phyloP scores from a whole-genome alignment of 1,139 yeast genomes.

The Kodamaea sp. region DNA sequence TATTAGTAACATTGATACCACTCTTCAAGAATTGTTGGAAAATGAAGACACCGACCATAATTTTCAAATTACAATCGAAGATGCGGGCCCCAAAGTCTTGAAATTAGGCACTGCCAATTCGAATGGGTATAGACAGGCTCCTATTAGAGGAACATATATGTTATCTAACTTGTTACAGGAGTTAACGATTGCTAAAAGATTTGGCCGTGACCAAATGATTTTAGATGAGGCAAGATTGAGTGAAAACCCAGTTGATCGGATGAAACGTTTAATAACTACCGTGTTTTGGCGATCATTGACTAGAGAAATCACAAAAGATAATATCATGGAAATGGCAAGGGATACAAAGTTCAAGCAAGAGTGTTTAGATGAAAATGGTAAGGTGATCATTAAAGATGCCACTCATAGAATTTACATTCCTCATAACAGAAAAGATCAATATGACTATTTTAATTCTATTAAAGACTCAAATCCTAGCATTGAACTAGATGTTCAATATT shows the following conservation, averaged over 20 bases:
- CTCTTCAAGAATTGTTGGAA: conserved; percentile 63
- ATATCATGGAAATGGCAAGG: conserved; percentile 66
- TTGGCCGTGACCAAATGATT: conserved; percentile 73
- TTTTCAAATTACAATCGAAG: conserved; percentile 88
- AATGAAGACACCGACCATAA: conserved; percentile 87
- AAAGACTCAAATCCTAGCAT: conserved; percentile 55
- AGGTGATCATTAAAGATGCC: conserved; percentile 28
- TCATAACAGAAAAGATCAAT: conserved; percentile 64
- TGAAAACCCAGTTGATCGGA: conserved; percentile 83
- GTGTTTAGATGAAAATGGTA: conserved; percentile 38
- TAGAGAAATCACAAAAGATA: conserved; percentile 60
- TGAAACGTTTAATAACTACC: conserved; percentile 68
- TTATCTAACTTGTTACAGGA: conserved; percentile 85
- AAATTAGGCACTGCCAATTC: conserved; percentile 82
- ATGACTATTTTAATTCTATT: conserved; percentile 58
- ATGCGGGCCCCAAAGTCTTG: conserved; percentile 86
- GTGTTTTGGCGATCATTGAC: conserved; percentile 83
- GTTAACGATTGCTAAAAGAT: conserved; percentile 77
- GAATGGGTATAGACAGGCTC: conserved; percentile 68
- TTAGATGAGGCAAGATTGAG: conserved; percentile 79
- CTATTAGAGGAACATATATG: conserved; percentile 88
- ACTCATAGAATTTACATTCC: conserved; percentile 81
- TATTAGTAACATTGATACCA: conserved; percentile 70
- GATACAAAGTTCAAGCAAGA: conserved; percentile 76
- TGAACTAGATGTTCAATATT: conserved; percentile 69